Evolutionary conservation across 495 filamentous ascomycete genomes (phyloP), one percentile per base, ranked within the genome.

Genomic region (Penicillium bialowiezense): DNA sequence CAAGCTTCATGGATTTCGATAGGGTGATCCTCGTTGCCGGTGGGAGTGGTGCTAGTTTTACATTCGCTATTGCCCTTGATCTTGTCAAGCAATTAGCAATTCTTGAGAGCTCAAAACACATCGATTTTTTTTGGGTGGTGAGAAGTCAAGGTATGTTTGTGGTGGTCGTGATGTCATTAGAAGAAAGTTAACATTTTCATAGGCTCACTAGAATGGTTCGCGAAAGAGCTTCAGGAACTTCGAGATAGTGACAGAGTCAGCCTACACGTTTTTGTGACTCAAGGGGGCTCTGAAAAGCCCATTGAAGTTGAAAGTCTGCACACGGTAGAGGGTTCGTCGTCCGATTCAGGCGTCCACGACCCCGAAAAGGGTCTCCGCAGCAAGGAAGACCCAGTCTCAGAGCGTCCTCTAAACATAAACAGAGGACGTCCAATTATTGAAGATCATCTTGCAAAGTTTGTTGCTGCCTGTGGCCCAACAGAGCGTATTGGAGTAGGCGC

Each of bases 31-130:
- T 85, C 17, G 73, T 85, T 26, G 77, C 80, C 14, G 80, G 80
- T 19, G 82, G 80, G 3, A 77, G 77, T 48, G 80, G 82, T 6
- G 78, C 76, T 13, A 80, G 73, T 1, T 84, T 84, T 55, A 79
- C 76, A 1, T 52, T 56, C 42, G 37, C 44, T 0, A 48, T 59
- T 44, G 56, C 56, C 1, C 28, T 56, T 10, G 13, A 49, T 26
- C 24, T 59, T 10, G 17, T 56, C 12, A 50, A 44, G n/a, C 34
- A 44, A 15, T 31, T 17, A 4, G 18, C 44, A 9, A 26, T 4
- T 3, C 3, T 8, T 8, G 23, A 8, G 23, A 26, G 50, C 32
- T 6, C 10, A n/a, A 9, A 45, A 36, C 29, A 5, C 24, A 52
- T 59, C 43, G 52, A 59, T 23, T 59, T 59, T 43, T 49, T 59